A percentile compares a stretch with the other conserved stretches of the same genome.
phyloP scores from a whole-genome alignment of 2,329 filamentous ascomycete genomes.

The Tolypocladium ovalisporum region DNA sequence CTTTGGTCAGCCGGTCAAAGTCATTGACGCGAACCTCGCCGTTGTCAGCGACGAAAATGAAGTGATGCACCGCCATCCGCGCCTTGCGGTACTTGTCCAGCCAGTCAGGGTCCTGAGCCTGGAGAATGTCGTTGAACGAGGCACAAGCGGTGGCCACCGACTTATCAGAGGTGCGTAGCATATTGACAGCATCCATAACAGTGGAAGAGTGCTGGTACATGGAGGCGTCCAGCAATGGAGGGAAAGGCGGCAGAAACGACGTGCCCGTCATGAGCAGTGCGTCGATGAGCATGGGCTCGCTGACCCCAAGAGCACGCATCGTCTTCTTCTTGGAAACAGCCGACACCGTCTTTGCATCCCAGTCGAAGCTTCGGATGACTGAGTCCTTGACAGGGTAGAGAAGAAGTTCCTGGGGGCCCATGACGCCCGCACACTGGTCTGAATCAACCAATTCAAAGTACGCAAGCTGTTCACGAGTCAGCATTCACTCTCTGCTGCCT shows the following conservation, averaged over 20 bases:
- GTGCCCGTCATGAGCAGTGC: slow-evolving; percentile 75
- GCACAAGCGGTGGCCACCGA: slow-evolving; percentile 63
- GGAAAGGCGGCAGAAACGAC: slow-evolving; percentile 68
- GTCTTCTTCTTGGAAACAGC: slow-evolving; percentile 57
- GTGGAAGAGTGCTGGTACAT: slow-evolving; percentile 47
- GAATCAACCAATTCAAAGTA: slow-evolving; percentile 62
- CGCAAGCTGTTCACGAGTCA: slow-evolving; percentile 40
- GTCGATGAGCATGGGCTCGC: slow-evolving; percentile 69
- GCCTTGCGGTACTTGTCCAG: slow-evolving; percentile 79
- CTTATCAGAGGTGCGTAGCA: slow-evolving; percentile 59
- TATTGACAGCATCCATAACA: slow-evolving; percentile 66
- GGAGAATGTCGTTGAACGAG: slow-evolving; percentile 69
- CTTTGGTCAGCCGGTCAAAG: slow-evolving; percentile 61
- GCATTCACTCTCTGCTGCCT: neutral
- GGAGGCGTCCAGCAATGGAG: slow-evolving; percentile 54
- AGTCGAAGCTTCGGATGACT: slow-evolving; percentile 57
- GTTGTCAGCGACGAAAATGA: slow-evolving; percentile 67
- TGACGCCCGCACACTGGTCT: slow-evolving; percentile 63
- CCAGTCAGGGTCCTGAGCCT: slow-evolving; percentile 63
- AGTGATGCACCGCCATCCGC: slow-evolving; percentile 76
- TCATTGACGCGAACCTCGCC: slow-evolving; percentile 70
- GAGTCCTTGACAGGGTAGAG: slow-evolving; percentile 74
- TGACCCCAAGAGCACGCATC: slow-evolving; percentile 55
- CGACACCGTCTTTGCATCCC: slow-evolving; percentile 54
- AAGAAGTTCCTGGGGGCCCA: slow-evolving; percentile 75